Evolutionary conservation across 352 stramenopile species (phyloP), one percentile per base, ranked within the genome.

Genomic region (Albugo laibachii): DNA sequence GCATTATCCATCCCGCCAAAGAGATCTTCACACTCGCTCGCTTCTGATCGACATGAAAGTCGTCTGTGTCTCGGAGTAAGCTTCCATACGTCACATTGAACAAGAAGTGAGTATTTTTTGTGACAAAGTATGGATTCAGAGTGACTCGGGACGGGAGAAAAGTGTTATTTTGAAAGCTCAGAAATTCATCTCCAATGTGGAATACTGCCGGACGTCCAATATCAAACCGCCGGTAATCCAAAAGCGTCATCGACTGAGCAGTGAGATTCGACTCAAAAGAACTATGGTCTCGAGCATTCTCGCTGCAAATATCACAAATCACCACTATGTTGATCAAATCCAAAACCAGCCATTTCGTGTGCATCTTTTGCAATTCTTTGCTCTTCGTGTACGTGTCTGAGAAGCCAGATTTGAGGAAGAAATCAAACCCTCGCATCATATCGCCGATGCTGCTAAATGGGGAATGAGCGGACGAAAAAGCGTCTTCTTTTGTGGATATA

Each of bases 161-260:
- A 10, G 77, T 45, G 1, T 78, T 78, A 44, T 85, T 82, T 37
- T 87, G 83, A 36, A 87, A 57, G 14, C 54, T 76, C 24, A 92
- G 56, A 55, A 92, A 92, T 15, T 81, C 76, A 48, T 92, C 73
- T 0, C 80, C 80, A 15, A 92, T 52, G 49, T 92, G 77, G 11
- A 92, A 56, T 5, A 92, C 49, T 5, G 24, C 24, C 24, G 24
- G 24, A 31, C 24, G 24, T 31, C 24, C 24, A 31, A 31, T 31
- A 31, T 31, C 24, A 31, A 31, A 31, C 3, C 24, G 24, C 8
- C 77, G 71, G 53, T 87, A 71, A 24, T 89, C 77, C 13, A 74
- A 42, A 21, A 69, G 62, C 11, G 65, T 80, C 3, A 87, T 56
- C 44, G 72, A 70, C 31, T 69, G 66, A 16, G 82, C 55, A 1